phyloP scores from a whole-genome alignment of 345 rosid species.

The Moricandia arvensis region DNA sequence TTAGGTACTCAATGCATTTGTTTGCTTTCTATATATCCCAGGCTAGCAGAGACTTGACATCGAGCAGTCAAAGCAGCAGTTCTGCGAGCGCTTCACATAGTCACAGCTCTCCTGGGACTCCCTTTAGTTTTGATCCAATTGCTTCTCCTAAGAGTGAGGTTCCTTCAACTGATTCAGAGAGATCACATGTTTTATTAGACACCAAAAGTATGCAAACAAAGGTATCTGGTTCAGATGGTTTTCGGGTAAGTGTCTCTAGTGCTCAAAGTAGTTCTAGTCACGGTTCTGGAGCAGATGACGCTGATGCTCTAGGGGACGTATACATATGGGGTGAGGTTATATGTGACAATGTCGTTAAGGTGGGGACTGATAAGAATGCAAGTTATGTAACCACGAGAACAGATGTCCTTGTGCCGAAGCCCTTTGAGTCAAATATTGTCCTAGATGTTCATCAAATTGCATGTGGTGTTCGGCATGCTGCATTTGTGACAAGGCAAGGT shows the following conservation, averaged over 20 bases:
- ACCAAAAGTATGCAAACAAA: constrained; percentile 79
- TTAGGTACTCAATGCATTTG: neutral
- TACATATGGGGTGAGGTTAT: constrained; percentile 96
- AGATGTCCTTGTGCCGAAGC: constrained; percentile 83
- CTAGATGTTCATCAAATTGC: constrained; percentile 91
- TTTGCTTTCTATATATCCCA: constrained; percentile 38
- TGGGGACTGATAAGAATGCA: constrained; percentile 66
- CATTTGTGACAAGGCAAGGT: constrained; percentile 87
- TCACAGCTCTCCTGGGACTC: constrained; percentile 76
- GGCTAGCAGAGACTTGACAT: constrained; percentile 86
- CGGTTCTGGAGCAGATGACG: constrained; percentile 91
- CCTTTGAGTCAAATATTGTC: constrained; percentile 82
- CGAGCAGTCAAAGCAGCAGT: constrained; percentile 82
- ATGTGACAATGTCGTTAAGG: constrained; percentile 71
- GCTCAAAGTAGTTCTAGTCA: constrained; percentile 97
- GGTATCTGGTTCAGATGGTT: constrained; percentile 81
- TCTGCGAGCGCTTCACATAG: constrained; percentile 65
- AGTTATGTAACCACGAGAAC: constrained; percentile 63
- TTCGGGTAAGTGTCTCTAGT: constrained; percentile 97
- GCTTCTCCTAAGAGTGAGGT: constrained; percentile 69
- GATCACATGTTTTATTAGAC: constrained; percentile 81
- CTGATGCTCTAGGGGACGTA: constrained; percentile 94
- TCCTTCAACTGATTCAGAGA: constrained; percentile 51
- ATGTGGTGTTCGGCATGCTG: constrained; percentile 89
- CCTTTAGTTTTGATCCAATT: constrained; percentile 51